Evolutionary conservation across 1,284 basidiomycete genomes (phyloP), one percentile per base, ranked within the genome.

Genomic region (Coniferiporia weirii): DNA sequence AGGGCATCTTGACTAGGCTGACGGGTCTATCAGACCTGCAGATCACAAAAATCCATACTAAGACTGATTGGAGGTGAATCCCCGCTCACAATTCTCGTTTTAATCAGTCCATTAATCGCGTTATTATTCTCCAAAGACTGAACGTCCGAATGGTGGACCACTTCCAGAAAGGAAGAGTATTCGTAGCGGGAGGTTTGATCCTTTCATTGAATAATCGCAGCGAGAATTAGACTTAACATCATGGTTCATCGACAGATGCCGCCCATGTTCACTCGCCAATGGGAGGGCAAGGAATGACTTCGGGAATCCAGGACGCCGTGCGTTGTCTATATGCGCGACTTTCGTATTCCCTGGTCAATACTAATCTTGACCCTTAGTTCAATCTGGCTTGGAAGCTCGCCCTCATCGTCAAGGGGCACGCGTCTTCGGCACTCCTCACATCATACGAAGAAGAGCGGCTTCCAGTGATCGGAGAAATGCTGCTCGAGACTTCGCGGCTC

Each of bases 251-350:
- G 19, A 40, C 59, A 79, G 78, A 76, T 66, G 68, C 74, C 19
- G 75, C 69, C 3, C 75, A 76, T 61, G 71, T 75, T 15, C 78
- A 79, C 60, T 75, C 73, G 48, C 76, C 75, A 27, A 71, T 72
- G 0, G 78, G 79, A n/a, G 75, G 77, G 9, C 76, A 79, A 58
- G 78, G 76, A 13, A 64, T 76, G 43, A 79, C 78, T 52, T 67
- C 72, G 0, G 63, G 70, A 22, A 65, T 77, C 10, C 75, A 76
- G 61, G 76, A 79, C 63, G 65, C 74, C 1, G 75, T 76, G 50
- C n/a, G 72, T 57, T 46, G 10, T n/a, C 32, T 19, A 27, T 27
- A 27, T 27, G 27, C 22, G 15, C 36, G 49, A 8, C 27, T 12
- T 17, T 40, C 15, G 40, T 10, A 2, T n/a, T 32, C n/a, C 47